Evolutionary conservation across 345 rosid genomes (phyloP).

Genomic region (Mercurialis annua): DNA sequence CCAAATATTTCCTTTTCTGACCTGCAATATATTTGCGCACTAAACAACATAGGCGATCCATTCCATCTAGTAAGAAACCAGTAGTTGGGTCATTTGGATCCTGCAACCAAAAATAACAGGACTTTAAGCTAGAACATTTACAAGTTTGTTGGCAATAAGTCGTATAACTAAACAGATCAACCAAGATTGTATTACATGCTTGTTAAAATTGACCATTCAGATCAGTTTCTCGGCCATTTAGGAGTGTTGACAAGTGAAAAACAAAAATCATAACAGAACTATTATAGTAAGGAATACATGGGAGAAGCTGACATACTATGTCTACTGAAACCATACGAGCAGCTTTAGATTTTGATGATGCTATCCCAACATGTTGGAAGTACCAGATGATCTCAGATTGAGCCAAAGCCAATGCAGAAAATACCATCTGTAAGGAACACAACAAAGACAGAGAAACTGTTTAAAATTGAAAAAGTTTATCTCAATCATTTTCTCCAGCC

Average conservation of each 20-base stretch:
- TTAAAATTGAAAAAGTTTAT: not conserved
- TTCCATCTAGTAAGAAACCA: constrained; percentile 94
- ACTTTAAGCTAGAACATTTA: constrained; percentile 1
- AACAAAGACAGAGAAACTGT: constrained; percentile 12
- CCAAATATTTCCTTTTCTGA: constrained; percentile 20
- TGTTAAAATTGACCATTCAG: not conserved
- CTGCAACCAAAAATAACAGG: constrained; percentile 40
- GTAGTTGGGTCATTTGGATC: constrained; percentile 98
- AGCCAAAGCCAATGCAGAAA: constrained; percentile 93
- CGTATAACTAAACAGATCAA: not conserved
- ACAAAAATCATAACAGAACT: not conserved
- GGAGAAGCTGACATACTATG: constrained; percentile 49
- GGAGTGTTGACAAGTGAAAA: not conserved
- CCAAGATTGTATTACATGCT: not conserved
- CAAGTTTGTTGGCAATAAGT: not conserved
- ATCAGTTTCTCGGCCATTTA: not conserved
- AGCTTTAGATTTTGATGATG: constrained; percentile 74
- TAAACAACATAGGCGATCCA: constrained; percentile 89
- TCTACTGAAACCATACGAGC: constrained; percentile 72
- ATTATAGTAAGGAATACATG: constrained; percentile 5
- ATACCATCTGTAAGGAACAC: constrained; percentile 71
- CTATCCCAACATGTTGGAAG: constrained; percentile 91
- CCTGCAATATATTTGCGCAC: constrained; percentile 99
- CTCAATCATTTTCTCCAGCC: not conserved
- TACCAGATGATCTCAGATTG: constrained; percentile 97